phyloP scores from a whole-genome alignment of 163 green algal genomes.

The Scenedesmus sp. region DNA sequence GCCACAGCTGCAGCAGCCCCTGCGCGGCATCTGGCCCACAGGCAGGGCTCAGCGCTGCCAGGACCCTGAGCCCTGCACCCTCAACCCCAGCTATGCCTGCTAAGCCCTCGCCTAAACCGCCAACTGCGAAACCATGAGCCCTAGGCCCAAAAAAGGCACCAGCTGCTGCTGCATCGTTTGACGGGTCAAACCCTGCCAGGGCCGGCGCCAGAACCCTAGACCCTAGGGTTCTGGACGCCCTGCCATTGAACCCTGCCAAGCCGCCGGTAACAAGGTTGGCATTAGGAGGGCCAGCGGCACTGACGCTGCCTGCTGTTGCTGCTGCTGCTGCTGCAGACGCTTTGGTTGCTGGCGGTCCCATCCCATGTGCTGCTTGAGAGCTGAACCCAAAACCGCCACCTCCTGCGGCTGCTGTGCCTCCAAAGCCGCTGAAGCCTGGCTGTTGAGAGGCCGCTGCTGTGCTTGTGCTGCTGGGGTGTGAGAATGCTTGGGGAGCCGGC shows the following conservation, averaged over 20 bases:
- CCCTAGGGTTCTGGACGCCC: background rate
- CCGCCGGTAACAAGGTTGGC: constrained; percentile 2
- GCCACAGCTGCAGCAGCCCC: constrained; percentile 47
- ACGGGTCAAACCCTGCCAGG: background rate
- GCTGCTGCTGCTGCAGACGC: background rate
- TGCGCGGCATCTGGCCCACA: constrained; percentile 17
- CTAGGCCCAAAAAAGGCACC: background rate
- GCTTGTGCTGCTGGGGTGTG: background rate
- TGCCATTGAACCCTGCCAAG: constrained; percentile 18
- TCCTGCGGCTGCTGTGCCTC: background rate
- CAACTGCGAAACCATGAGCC: constrained; percentile 3
- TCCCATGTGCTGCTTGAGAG: background rate
- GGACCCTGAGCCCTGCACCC: constrained; percentile 39
- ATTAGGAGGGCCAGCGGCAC: background rate
- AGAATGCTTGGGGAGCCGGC: background rate
- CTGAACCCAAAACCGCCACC: background rate
- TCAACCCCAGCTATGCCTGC: background rate
- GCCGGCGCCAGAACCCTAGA: background rate
- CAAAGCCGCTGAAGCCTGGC: background rate
- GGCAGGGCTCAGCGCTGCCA: constrained; percentile 42
- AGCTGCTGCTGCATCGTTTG: background rate
- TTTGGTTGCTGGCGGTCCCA: constrained; percentile 16
- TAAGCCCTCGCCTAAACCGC: constrained; percentile 36
- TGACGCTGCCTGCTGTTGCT: background rate
- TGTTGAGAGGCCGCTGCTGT: background rate